Percentiles rank a stretch among this genome's conserved stretches.
Evolutionary conservation across 345 rosid genomes (phyloP).

Genomic region (Boechera retrofracta): DNA sequence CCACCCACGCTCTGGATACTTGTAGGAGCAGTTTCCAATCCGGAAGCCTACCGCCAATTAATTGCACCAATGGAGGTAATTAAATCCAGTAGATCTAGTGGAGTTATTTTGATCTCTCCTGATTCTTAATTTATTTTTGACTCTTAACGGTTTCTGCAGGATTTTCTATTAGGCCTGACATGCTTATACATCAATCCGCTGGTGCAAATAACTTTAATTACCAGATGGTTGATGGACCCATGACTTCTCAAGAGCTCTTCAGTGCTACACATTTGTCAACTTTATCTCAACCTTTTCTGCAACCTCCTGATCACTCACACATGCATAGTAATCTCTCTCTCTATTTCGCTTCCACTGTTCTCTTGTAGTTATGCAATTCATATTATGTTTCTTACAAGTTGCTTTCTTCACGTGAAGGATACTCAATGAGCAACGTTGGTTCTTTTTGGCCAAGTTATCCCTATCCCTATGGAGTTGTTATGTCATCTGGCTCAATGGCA

Average conservation of each 20-base stretch:
- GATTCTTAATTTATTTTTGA: background rate
- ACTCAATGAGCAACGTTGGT: conserved; percentile 57
- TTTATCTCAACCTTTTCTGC: conserved; percentile 62
- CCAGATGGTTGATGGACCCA: conserved; percentile 55
- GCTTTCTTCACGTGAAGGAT: conserved; percentile 61
- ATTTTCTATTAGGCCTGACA: conserved; percentile 54
- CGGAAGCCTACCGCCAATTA: background rate
- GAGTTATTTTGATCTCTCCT: background rate
- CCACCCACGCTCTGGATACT: background rate
- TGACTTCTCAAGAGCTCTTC: conserved; percentile 6
- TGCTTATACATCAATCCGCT: conserved; percentile 53
- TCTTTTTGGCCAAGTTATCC: conserved; percentile 55
- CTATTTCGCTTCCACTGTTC: background rate
- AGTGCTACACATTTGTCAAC: conserved; percentile 47
- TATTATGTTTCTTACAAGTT: background rate
- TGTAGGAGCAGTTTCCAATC: background rate
- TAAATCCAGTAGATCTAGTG: background rate
- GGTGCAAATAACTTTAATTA: conserved; percentile 51
- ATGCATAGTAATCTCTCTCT: conserved; percentile 56
- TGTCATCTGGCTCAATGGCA: conserved; percentile 56
- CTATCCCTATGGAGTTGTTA: conserved; percentile 40
- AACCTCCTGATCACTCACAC: conserved; percentile 57
- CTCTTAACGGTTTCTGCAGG: background rate
- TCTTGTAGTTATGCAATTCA: background rate
- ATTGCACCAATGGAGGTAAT: background rate